phyloP scores from a whole-genome alignment of 2,329 filamentous ascomycete genomes.

The Exophiala viscosa region DNA sequence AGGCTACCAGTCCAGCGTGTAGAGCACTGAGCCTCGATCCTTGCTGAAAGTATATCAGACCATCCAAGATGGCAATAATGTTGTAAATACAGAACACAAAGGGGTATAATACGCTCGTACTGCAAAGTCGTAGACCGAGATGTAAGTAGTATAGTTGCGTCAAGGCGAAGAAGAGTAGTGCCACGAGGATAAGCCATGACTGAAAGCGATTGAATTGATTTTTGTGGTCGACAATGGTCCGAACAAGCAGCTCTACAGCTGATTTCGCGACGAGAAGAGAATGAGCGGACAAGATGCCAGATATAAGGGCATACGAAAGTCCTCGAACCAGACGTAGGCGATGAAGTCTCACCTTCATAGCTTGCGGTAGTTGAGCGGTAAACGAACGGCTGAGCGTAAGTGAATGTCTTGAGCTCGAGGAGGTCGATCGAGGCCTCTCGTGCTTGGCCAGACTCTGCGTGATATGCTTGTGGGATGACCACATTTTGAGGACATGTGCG shows the following conservation, averaged over 20 bases:
- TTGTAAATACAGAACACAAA: constrained; percentile 99
- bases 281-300: constrained; percentile 90
- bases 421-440: constrained; percentile 24
- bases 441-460: constrained; percentile 21
- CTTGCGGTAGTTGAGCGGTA: constrained; percentile 35
- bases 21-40: constrained; percentile 71
- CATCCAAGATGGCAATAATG: constrained; percentile 95
- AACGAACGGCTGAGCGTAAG: constrained; percentile 38
- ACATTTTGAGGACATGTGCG: constrained; percentile 45
- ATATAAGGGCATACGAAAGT: constrained; percentile 82
- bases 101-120: constrained; percentile 91
- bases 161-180: constrained; percentile 75
- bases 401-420: constrained; percentile 27
- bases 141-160: constrained; percentile 95
- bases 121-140: constrained; percentile 86
- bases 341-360: constrained; percentile 45
- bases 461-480: constrained; percentile 27
- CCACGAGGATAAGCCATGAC: constrained; percentile 84
- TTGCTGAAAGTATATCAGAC: constrained; percentile 94
- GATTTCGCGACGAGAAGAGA: constrained; percentile 92
- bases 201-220: constrained; percentile 97
- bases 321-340: constrained; percentile 74
- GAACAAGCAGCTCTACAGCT: constrained; percentile 87
- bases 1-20: constrained; percentile 67
- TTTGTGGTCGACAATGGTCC: constrained; percentile 71